Evolutionary conservation across 192 early-diverging fungal species (phyloP).

Genomic region (Rhizophagus clarus): DNA sequence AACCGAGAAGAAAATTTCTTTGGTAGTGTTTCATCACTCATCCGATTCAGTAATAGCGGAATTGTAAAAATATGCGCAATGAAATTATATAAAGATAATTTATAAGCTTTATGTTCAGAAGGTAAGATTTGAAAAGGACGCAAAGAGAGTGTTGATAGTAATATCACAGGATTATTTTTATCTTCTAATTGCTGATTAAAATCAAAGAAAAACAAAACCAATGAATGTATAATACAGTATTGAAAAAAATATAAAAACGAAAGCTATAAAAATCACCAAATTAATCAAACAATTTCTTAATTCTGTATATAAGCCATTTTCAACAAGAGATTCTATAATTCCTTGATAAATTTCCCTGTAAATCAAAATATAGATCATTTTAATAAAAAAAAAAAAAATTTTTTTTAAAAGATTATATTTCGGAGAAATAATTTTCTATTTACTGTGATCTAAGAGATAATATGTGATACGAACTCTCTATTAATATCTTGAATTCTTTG

Average conservation of each 20-base stretch:
- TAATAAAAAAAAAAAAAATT: not conserved
- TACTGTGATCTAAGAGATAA: too few species aligned
- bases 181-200: conserved; percentile 38
- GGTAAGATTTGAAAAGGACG: conserved; percentile 31
- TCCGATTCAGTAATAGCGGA: conserved; percentile 46
- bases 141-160: conserved; percentile 29
- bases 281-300: conserved; percentile 28
- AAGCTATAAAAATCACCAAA: conserved; percentile 31
- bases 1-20: conserved; percentile 40
- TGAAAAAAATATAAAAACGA: not conserved
- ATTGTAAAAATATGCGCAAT: conserved; percentile 54
- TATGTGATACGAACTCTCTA: conserved; percentile 6
- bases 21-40: conserved; percentile 46
- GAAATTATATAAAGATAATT: conserved; percentile 36
- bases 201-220: conserved; percentile 15
- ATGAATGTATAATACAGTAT: conserved; percentile 10
- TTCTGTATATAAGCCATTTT: conserved; percentile 27
- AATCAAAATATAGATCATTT: not conserved
- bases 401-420: not conserved
- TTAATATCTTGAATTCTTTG: not conserved
- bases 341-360: conserved; percentile 2
- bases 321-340: not conserved
- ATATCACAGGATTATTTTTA: conserved; percentile 23
- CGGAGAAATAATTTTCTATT: too few species aligned
- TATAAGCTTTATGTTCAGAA: not conserved